Percentiles rank a stretch among this genome's conserved stretches.
phyloP scores from a whole-genome alignment of 345 rosid genomes.

The Capsella bursapastoris region DNA sequence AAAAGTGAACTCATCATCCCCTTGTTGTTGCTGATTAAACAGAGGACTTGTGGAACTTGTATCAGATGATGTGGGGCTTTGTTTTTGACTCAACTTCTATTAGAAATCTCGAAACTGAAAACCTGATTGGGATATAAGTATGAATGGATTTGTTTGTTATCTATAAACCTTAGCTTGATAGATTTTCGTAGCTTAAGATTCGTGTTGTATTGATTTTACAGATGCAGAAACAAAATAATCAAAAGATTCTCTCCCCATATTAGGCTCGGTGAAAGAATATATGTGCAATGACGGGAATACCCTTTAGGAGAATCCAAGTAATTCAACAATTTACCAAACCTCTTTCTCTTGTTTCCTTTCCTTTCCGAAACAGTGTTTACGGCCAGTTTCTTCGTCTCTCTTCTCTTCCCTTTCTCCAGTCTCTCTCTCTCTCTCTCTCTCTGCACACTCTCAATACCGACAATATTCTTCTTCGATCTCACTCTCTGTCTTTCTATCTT shows the following conservation, averaged over 20 bases:
- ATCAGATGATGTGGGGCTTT: constrained; percentile 7
- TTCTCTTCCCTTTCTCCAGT: constrained; percentile 6
- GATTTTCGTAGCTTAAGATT: neutral
- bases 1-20: constrained; percentile 39
- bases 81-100: neutral
- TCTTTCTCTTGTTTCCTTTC: constrained; percentile 1
- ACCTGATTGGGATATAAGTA: neutral
- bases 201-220: constrained; percentile 7
- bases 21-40: neutral
- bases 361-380: constrained; percentile 20
- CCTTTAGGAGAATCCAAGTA: neutral
- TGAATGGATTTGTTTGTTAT: neutral
- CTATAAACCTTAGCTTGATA: neutral
- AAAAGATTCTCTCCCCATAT: constrained; percentile 16
- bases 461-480: constrained; percentile 25
- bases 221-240: constrained; percentile 9
- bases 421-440: constrained; percentile 31
- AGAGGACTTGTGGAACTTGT: constrained; percentile 28
- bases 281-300: neutral
- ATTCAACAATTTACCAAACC: constrained; percentile 25
- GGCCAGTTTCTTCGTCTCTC: constrained; percentile 26
- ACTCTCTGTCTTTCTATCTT: constrained; percentile 5
- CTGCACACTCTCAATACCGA: constrained; percentile 18
- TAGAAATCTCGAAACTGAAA: neutral
- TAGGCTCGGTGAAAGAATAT: neutral